phyloP scores from a whole-genome alignment of 1,284 basidiomycete genomes.

The Fomes fomentarius region DNA sequence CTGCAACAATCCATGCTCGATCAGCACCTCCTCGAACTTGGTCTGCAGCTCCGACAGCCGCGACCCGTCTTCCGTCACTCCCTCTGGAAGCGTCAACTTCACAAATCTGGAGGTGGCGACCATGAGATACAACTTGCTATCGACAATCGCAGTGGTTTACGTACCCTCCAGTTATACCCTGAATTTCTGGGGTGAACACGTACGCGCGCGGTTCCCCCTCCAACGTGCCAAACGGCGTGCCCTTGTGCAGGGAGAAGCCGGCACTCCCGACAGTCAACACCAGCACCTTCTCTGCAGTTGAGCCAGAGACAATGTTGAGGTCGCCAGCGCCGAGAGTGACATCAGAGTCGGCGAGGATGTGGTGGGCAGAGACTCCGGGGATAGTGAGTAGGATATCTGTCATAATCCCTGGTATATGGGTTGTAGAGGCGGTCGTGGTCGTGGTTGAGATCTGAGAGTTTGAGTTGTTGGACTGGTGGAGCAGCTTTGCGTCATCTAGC shows the following conservation, averaged over 20 bases:
- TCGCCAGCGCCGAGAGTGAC: conserved; percentile 30
- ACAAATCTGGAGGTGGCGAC: conserved; percentile 25
- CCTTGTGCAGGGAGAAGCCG: conserved; percentile 30
- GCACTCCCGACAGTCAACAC: conserved; percentile 30
- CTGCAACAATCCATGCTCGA: conserved; percentile 30
- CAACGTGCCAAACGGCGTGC: conserved; percentile 33
- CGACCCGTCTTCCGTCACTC: conserved; percentile 22
- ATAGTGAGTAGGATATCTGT: conserved; percentile 25
- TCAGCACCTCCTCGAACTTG: conserved; percentile 32
- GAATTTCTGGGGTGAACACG: conserved; percentile 33
- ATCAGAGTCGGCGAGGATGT: conserved; percentile 29
- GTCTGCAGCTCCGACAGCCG: conserved; percentile 28
- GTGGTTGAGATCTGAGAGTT: too few relatives aligned
- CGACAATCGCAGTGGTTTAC: neutral
- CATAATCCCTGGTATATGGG: neutral
- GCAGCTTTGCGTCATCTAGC: too few relatives aligned
- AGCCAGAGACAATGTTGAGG: conserved; percentile 20
- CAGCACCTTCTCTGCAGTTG: conserved; percentile 4
- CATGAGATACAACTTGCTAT: too few relatives aligned
- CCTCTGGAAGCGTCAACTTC: conserved; percentile 32
- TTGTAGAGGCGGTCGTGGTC: neutral
- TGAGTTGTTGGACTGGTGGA: too few relatives aligned
- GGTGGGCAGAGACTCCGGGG: conserved; percentile 27
- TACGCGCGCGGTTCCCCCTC: conserved; percentile 30
- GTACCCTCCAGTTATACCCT: conserved; percentile 27